Percentiles rank a stretch among this genome's conserved stretches.
phyloP scores from a whole-genome alignment of 106 monocot species.

The Apostasia shenzhenica region DNA sequence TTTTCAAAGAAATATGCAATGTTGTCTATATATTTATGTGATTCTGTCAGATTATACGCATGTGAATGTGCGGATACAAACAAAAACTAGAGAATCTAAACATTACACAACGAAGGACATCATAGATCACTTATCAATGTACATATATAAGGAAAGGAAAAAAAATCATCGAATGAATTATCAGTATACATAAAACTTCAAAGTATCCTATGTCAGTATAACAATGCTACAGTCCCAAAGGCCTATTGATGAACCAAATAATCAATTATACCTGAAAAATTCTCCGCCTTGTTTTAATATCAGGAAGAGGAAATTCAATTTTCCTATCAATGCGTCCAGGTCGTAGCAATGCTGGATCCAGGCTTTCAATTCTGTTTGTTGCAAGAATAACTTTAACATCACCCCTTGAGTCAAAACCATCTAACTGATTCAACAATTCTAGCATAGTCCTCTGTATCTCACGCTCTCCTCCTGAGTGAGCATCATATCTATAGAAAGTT shows the following conservation, averaged over 20 bases:
- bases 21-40: too few relatives aligned
- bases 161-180: too few relatives aligned
- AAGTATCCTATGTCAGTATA: too few relatives aligned
- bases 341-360: conserved; percentile 88
- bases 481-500: conserved; percentile 69
- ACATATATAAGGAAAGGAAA: too few relatives aligned
- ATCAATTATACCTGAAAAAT: conserved; percentile 64
- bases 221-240: too few relatives aligned
- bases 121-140: too few relatives aligned
- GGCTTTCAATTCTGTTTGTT: conserved; percentile 91
- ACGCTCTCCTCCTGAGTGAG: conserved; percentile 96
- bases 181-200: too few relatives aligned
- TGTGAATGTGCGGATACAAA: too few relatives aligned
- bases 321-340: conserved; percentile 92
- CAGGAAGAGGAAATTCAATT: conserved; percentile 95
- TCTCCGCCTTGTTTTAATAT: conserved; percentile 88
- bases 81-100: too few relatives aligned
- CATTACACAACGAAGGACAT: too few relatives aligned
- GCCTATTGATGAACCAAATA: too few relatives aligned
- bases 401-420: conserved; percentile 95
- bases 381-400: conserved; percentile 98
- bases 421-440: conserved; percentile 86
- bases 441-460: conserved; percentile 98
- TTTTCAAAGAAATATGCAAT: neutral
- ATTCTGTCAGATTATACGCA: too few relatives aligned